A percentile compares a stretch with the other conserved stretches of the same genome.
phyloP scores from a whole-genome alignment of 345 rosid species.

The Aquilaria yunnanensis region DNA sequence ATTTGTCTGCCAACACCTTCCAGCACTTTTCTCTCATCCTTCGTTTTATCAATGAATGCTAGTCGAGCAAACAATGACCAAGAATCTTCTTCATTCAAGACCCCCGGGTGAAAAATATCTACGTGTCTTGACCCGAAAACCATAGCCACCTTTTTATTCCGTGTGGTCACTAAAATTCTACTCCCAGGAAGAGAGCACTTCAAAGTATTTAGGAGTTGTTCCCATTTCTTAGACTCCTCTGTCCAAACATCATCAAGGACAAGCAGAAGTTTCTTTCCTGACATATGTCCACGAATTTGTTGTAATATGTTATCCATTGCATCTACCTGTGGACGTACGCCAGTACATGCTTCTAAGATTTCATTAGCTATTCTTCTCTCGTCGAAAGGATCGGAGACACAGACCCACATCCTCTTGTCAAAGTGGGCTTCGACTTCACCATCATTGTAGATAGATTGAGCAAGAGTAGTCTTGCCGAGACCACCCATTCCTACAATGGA shows the following conservation, averaged over 20 bases:
- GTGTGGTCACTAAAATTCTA: slow-evolving; percentile 17
- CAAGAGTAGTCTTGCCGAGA: slow-evolving; percentile 18
- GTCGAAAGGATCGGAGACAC: slow-evolving; percentile 16
- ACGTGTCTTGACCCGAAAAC: background rate
- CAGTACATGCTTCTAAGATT: slow-evolving; percentile 10
- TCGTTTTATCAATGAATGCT: slow-evolving; percentile 8
- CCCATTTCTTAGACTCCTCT: slow-evolving; percentile 11
- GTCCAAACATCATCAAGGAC: slow-evolving; percentile 23
- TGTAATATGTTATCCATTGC: background rate
- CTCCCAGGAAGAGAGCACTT: slow-evolving; percentile 2
- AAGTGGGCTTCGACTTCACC: slow-evolving; percentile 3
- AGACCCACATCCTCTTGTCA: slow-evolving; percentile 13
- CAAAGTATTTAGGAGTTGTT: slow-evolving; percentile 1
- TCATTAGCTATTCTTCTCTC: slow-evolving; percentile 8
- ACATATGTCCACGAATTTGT: background rate
- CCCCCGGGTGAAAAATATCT: background rate
- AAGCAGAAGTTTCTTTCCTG: slow-evolving; percentile 9
- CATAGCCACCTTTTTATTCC: slow-evolving; percentile 2
- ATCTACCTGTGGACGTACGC: background rate
- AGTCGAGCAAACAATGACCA: slow-evolving; percentile 8
- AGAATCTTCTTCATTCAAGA: slow-evolving; percentile 10
- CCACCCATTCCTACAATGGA: slow-evolving; percentile 20
- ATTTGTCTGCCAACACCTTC: no score
- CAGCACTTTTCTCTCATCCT: background rate
- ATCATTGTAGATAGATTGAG: slow-evolving; percentile 11